These are phyloP conservation scores for Cardiospermum halicacabum DNA, from an alignment of 345 rosid genomes.

Conservation along the genomic window DNA sequence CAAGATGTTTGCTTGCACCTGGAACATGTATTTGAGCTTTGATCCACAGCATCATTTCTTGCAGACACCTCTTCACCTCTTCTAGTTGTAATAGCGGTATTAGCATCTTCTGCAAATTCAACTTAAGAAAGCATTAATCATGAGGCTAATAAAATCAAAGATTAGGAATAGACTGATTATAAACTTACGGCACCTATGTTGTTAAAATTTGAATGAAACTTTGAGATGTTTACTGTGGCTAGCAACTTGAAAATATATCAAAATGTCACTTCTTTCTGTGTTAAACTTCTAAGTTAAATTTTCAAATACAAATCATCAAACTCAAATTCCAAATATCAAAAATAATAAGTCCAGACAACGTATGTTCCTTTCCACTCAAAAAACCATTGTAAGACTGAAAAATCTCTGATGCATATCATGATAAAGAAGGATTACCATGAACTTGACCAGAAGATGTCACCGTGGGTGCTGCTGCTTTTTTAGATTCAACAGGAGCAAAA, in stretches of 20 bases:
- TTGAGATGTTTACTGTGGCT: too few relatives aligned
- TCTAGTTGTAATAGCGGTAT: slow-evolving; percentile 22
- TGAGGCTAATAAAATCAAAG: neutral
- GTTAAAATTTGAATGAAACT: neutral
- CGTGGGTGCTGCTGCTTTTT: slow-evolving; percentile 24
- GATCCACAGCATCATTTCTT: slow-evolving; percentile 22
- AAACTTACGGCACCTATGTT: neutral
- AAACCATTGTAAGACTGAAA: neutral
- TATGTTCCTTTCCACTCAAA: slow-evolving; percentile 1
- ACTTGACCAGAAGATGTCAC: slow-evolving; percentile 28
- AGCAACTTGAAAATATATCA: slow-evolving; percentile 1
- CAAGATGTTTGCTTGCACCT: slow-evolving; percentile 28
- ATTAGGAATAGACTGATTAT: neutral
- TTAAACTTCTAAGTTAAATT: neutral
- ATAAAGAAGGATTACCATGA: slow-evolving; percentile 37
- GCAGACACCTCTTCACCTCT: slow-evolving; percentile 12
- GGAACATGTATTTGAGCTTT: slow-evolving; percentile 25
- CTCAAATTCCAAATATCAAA: too few relatives aligned
- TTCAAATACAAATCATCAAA: neutral
- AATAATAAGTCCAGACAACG: neutral
- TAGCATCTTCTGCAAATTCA: slow-evolving; percentile 25
- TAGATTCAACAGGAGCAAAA: slow-evolving; percentile 49
- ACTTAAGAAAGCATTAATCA: neutral
- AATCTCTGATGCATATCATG: neutral
- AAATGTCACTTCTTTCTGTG: neutral